Conservation (phyloP, 306 rosid species). For the Quercus variabilis region DNA sequence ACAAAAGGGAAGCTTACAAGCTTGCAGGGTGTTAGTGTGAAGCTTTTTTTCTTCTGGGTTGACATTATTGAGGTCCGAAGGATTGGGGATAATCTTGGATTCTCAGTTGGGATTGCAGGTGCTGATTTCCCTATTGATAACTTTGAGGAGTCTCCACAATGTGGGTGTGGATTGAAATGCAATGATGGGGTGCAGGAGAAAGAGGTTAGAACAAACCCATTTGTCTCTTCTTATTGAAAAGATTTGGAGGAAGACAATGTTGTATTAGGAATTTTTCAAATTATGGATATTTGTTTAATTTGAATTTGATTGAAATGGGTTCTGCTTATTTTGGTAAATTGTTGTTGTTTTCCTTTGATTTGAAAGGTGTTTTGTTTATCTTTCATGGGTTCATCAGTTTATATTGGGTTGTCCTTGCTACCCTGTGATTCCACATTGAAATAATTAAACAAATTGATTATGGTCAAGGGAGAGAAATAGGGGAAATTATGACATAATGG, state of each 20-base stretch:
- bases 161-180: conserved; percentile 38
- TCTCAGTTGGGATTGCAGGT: conserved; percentile 29
- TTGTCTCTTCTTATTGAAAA: conserved; percentile 1
- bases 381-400: background rate
- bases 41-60: conserved; percentile 27
- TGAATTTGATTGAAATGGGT: background rate
- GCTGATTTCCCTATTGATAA: conserved; percentile 31
- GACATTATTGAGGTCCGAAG: conserved; percentile 27
- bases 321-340: background rate
- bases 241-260: background rate
- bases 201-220: background rate
- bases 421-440: background rate
- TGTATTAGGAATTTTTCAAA: background rate
- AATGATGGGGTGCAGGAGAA: background rate
- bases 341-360: background rate
- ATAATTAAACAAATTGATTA: background rate
- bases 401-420: background rate
- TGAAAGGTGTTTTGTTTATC: background rate
- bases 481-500: background rate
- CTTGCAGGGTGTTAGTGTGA: conserved; percentile 31
- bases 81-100: conserved; percentile 8
- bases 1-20: conserved; percentile 13
- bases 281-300: background rate
- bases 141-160: conserved; percentile 28
- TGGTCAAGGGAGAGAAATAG: background rate